Percentiles rank a stretch among this genome's conserved stretches.
phyloP scores from a whole-genome alignment of 2,329 filamentous ascomycete species.

The Aureobasidium lini region DNA sequence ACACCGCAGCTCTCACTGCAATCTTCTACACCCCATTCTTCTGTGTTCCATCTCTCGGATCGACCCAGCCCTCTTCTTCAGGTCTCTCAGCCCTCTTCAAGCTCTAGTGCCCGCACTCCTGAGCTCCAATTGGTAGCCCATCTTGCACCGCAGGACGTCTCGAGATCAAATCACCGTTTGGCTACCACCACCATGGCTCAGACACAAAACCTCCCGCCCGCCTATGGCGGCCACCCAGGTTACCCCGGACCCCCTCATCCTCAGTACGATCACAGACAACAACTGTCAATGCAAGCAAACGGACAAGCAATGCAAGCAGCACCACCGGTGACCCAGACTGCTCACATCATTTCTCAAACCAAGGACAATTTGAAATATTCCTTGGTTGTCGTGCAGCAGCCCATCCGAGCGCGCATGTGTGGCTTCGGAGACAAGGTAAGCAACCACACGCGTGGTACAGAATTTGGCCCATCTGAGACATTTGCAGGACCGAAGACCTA shows the following conservation, averaged over 20 bases:
- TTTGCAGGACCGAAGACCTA: constrained; percentile 77
- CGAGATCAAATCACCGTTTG: constrained; percentile 5
- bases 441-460: constrained; percentile 10
- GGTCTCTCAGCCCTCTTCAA: neutral
- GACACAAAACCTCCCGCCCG: constrained; percentile 9
- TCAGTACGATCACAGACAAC: constrained; percentile 3
- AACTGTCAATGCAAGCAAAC: constrained; percentile 4
- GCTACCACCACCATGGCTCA: constrained; percentile 9
- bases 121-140: constrained; percentile 2
- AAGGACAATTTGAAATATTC: constrained; percentile 1
- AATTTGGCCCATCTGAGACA: constrained; percentile 22
- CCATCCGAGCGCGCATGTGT: constrained; percentile 91
- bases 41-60: neutral
- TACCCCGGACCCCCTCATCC: neutral
- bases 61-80: neutral
- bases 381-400: constrained; percentile 71
- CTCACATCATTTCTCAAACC: neutral
- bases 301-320: constrained; percentile 7
- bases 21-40: neutral
- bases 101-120: neutral
- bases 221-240: neutral
- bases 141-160: neutral
- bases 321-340: neutral
- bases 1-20: neutral
- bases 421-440: constrained; percentile 94